These are phyloP conservation scores for Aspergillus versicolor DNA, from an alignment of 2,329 filamentous ascomycete species.

Conservation along the genomic window DNA sequence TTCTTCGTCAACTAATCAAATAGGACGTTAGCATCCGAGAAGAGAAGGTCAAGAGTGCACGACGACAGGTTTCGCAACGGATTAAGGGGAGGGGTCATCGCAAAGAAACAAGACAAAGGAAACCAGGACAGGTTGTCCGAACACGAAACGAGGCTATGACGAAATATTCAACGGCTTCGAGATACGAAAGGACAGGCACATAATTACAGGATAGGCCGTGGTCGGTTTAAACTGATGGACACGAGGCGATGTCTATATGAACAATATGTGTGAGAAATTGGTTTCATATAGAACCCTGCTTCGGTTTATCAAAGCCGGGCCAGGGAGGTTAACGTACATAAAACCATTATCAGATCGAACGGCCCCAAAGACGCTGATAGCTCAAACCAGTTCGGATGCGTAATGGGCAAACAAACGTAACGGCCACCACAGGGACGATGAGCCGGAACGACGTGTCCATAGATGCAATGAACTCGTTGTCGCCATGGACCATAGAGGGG, in stretches of 20 bases:
- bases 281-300: slow-evolving; percentile 45
- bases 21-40: slow-evolving; percentile 27
- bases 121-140: slow-evolving; percentile 18
- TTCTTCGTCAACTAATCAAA: slow-evolving; percentile 44
- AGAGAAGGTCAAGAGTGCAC: slow-evolving; percentile 7
- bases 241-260: slow-evolving; percentile 40
- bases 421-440: slow-evolving; percentile 30
- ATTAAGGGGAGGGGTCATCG: background rate
- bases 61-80: background rate
- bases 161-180: slow-evolving; percentile 18
- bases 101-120: slow-evolving; percentile 15
- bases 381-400: slow-evolving; percentile 40
- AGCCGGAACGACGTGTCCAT: slow-evolving; percentile 35
- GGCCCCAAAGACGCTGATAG: slow-evolving; percentile 36
- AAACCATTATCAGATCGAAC: slow-evolving; percentile 38
- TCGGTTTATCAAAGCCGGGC: slow-evolving; percentile 40
- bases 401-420: slow-evolving; percentile 28
- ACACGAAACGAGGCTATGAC: slow-evolving; percentile 17
- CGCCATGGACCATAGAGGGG: slow-evolving; percentile 13
- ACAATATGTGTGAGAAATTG: slow-evolving; percentile 47
- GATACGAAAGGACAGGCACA: slow-evolving; percentile 30
- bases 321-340: slow-evolving; percentile 54
- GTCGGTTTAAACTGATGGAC: slow-evolving; percentile 24
- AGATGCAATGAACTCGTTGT: slow-evolving; percentile 34
- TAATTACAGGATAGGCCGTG: slow-evolving; percentile 37